Conservation (phyloP, 108 stramenopile genomes). For the Nitzschia putrida region DNA sequence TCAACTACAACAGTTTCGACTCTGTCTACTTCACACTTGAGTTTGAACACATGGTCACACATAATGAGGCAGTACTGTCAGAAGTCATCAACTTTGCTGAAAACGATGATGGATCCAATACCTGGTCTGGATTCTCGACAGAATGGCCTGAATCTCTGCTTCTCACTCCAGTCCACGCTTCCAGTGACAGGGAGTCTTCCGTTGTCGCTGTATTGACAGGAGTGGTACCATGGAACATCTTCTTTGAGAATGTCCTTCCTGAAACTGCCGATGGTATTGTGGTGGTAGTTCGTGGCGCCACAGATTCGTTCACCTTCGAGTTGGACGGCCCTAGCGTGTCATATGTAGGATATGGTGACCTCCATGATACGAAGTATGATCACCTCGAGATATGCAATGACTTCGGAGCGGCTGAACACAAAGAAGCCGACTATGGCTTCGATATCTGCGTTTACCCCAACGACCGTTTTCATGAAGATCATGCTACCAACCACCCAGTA, state of each 20-base stretch:
- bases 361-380: conserved; percentile 45
- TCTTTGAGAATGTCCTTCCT: conserved; percentile 16
- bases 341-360: conserved; percentile 47
- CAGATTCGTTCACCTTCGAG: conserved; percentile 36
- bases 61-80: conserved; percentile 2
- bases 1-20: conserved; percentile 10
- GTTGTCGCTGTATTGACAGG: conserved; percentile 10
- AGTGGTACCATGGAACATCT: conserved; percentile 5
- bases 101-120: background rate
- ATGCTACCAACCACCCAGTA: background rate
- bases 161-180: background rate
- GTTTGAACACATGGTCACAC: background rate
- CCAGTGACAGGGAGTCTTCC: background rate
- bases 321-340: conserved; percentile 38
- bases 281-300: background rate
- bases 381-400: conserved; percentile 11
- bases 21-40: background rate
- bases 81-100: conserved; percentile 2
- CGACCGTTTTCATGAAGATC: background rate
- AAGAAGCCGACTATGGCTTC: background rate
- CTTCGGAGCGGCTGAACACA: background rate
- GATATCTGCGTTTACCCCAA: background rate
- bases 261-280: conserved; percentile 9
- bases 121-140: background rate
- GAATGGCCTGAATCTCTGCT: background rate